These are phyloP conservation scores for Breynia disticha DNA, from an alignment of 441 rosid genomes.

Conservation along the genomic window DNA sequence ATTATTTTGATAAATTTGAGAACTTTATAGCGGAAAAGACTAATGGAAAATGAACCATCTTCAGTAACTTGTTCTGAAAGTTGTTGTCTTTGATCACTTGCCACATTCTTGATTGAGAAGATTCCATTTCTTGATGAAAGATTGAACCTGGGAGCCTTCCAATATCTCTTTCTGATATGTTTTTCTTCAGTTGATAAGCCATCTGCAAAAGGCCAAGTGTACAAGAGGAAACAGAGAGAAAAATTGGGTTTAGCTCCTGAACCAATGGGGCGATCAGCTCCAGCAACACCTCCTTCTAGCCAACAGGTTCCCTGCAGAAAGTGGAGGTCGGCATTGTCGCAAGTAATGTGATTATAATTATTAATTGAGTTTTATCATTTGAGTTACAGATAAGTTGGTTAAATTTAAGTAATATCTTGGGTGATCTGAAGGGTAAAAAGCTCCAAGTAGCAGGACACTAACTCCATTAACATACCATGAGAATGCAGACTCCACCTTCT, in stretches of 20 bases:
- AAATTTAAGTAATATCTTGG: conserved; percentile 57
- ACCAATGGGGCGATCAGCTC: conserved; percentile 23
- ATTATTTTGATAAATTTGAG: neutral
- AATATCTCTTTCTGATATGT: neutral
- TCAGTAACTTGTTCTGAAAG: conserved; percentile 19
- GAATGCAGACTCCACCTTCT: conserved; percentile 21
- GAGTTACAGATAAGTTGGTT: conserved; percentile 12
- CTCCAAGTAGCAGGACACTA: conserved; percentile 56
- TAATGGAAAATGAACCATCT: conserved; percentile 19
- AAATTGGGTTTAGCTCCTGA: conserved; percentile 32
- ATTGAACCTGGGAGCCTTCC: conserved; percentile 12
- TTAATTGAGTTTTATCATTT: neutral
- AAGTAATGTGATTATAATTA: neutral
- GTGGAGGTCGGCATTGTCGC: conserved; percentile 39
- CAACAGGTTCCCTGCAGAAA: conserved; percentile 38
- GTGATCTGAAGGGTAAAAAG: conserved; percentile 61
- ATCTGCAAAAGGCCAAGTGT: conserved; percentile 24
- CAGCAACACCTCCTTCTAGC: conserved; percentile 21
- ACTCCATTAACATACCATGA: conserved; percentile 52
- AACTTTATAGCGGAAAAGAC: neutral
- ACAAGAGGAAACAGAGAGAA: conserved; percentile 31
- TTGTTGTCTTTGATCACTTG: conserved; percentile 25
- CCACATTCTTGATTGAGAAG: conserved; percentile 22
- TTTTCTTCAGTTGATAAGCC: conserved; percentile 28
- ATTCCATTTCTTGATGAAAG: conserved; percentile 13